Conservation (phyloP, 2,329 filamentous ascomycete species). For the Grosmannia serpens region DNA sequence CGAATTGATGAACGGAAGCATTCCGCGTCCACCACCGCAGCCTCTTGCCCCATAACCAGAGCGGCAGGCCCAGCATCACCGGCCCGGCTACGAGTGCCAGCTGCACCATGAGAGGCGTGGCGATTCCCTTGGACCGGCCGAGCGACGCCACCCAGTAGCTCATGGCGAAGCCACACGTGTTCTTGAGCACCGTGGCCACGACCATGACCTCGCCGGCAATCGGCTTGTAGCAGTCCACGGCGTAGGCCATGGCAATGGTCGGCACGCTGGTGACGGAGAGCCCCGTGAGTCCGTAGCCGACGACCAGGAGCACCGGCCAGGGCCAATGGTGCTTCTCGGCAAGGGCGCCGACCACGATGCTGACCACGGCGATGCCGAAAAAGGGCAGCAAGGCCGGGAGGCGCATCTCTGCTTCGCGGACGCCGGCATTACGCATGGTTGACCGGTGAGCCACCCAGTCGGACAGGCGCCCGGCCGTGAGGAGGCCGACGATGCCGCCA, state of each 20-base stretch:
- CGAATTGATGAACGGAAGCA: not conserved
- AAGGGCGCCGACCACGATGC: slow-evolving; percentile 30
- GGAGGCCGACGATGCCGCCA: slow-evolving; percentile 27
- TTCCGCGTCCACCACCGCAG: not conserved
- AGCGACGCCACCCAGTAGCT: not conserved
- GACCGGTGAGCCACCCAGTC: slow-evolving; percentile 29
- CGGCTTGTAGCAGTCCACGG: slow-evolving; percentile 53
- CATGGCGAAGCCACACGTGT: slow-evolving; percentile 24
- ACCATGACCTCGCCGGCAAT: slow-evolving; percentile 50
- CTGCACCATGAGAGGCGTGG: not conserved
- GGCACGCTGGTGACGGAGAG: slow-evolving; percentile 36
- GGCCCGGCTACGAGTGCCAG: not conserved
- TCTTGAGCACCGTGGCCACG: slow-evolving; percentile 52
- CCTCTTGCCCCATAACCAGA: not conserved
- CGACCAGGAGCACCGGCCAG: slow-evolving; percentile 34
- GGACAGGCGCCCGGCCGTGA: slow-evolving; percentile 29
- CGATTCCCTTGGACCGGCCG: not conserved
- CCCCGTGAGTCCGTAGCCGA: slow-evolving; percentile 28
- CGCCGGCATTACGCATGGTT: slow-evolving; percentile 27
- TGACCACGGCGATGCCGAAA: slow-evolving; percentile 30
- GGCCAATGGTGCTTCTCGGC: slow-evolving; percentile 35
- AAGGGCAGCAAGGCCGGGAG: slow-evolving; percentile 31
- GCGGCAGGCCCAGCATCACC: not conserved
- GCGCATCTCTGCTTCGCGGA: slow-evolving; percentile 36
- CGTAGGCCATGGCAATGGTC: slow-evolving; percentile 45